Base-by-base conservation (phyloP, 1,284 basidiomycete species). In the Ganoderma lucidum region DNA sequence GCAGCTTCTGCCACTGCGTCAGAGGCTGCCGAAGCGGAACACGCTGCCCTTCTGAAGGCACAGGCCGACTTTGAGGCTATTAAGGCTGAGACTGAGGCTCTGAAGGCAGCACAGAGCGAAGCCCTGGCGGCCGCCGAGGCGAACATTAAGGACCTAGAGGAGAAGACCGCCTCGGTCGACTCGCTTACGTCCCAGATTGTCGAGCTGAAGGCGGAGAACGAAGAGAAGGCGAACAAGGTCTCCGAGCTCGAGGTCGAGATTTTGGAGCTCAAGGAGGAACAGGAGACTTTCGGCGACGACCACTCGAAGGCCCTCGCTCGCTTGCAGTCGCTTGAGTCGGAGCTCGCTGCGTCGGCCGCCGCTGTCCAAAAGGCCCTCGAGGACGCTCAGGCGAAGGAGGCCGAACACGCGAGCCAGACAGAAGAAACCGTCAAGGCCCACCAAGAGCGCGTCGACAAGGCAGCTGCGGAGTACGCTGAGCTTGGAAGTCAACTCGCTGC, bases 221-320 rank as follows among this genome's bases (percentile, higher is more conserved):
- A 93, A 72, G 94, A 95, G 73, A 88, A 84, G 63, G 88, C 91
- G 60, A 87, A 83, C 75, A 94, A 91, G 78, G 84, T 96, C 15
- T 93, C 91, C 0, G 90, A 93, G 72, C 84, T 96, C 15, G 93
- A 96, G 80, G 82, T 93, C 60, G 91, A 95, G 76, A 85, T 95
- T 45, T 82, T 96, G 65, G 94, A 96, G 80, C 79, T 93, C 68
- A 93, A 88, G 78, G 92, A 93, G 75, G 83, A 83, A 32, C 87
- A 90, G 71, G 93, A 95, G 71, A 83, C 83, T 44, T 82, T 83
- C 4, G 89, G 90, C 72, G 92, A 93, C 66, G 86, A 86, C 56
- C 86, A 85, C 63, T 82, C 81, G 56, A 82, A 83, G 73, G 79
- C 84, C 10, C 75, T 85, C 59, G 77, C 80, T n/a, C 85, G 81